Conservation (phyloP, 2,329 filamentous ascomycete genomes). For the Ascochyta clinopodiicola region DNA sequence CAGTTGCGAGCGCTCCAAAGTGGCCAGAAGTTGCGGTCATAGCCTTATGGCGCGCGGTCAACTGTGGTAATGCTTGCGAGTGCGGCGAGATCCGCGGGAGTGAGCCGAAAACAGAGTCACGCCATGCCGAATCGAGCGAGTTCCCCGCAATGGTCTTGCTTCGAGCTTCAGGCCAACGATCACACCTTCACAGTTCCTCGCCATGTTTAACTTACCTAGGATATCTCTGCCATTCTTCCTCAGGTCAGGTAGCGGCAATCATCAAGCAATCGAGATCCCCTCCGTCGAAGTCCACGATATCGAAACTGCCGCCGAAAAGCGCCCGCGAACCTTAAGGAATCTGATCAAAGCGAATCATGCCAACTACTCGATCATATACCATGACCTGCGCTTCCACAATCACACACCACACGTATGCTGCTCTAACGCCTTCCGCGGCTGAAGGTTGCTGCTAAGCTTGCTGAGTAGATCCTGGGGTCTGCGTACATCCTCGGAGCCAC, state of each 20-base stretch:
- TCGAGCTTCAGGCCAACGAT: conserved; percentile 10
- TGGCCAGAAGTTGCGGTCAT: background rate
- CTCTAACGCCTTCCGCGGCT: conserved; percentile 22
- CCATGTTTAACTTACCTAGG: conserved; percentile 35
- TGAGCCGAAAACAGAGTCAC: conserved; percentile 18
- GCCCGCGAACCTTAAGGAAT: conserved; percentile 85
- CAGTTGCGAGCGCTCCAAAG: conserved; percentile 2
- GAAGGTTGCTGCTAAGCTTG: conserved; percentile 40
- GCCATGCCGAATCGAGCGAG: conserved; percentile 31
- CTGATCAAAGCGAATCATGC: conserved; percentile 89
- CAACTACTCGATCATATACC: conserved; percentile 84
- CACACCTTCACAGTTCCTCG: conserved; percentile 7
- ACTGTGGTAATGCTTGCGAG: conserved; percentile 23
- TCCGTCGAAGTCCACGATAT: conserved; percentile 78
- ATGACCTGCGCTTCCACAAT: conserved; percentile 78
- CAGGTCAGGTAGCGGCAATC: conserved; percentile 21
- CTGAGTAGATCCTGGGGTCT: conserved; percentile 71
- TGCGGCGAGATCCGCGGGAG: conserved; percentile 8
- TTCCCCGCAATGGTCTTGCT: conserved; percentile 29
- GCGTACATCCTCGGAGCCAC: conserved; percentile 84
- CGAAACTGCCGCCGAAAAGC: conserved; percentile 79
- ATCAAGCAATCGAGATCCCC: conserved; percentile 59
- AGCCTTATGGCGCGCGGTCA: background rate
- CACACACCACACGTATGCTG: conserved; percentile 73
- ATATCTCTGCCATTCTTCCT: conserved; percentile 32